These are phyloP conservation scores for Cudoniella acicularis DNA, from an alignment of 495 filamentous ascomycete species.

Conservation along the genomic window DNA sequence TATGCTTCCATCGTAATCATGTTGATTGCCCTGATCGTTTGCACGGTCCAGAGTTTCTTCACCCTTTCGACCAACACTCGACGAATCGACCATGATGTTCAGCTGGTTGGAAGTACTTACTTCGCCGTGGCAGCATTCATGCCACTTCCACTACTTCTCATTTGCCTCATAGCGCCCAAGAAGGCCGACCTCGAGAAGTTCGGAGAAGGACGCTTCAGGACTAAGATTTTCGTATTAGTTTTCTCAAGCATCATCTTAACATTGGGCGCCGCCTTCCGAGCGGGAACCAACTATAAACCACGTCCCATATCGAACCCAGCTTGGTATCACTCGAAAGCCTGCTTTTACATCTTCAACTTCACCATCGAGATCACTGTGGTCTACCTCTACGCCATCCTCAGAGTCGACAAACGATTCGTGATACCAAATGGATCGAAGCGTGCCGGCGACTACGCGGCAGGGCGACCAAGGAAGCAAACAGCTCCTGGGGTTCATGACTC, in stretches of 20 bases:
- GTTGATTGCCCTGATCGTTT: slow-evolving; percentile 66
- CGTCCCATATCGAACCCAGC: slow-evolving; percentile 53
- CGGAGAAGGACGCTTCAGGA: slow-evolving; percentile 60
- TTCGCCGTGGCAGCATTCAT: slow-evolving; percentile 70
- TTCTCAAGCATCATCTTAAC: slow-evolving; percentile 52
- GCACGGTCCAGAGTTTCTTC: slow-evolving; percentile 61
- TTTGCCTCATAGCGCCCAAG: slow-evolving; percentile 50
- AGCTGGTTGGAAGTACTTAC: slow-evolving; percentile 64
- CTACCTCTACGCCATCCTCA: slow-evolving; percentile 53
- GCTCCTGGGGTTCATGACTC: too few species aligned
- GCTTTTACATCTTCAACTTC: slow-evolving; percentile 81
- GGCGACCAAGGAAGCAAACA: not conserved
- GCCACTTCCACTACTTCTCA: slow-evolving; percentile 59
- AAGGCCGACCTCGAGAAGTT: slow-evolving; percentile 58
- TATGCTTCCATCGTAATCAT: slow-evolving; percentile 58
- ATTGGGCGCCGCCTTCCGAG: slow-evolving; percentile 68
- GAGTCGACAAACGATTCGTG: slow-evolving; percentile 71
- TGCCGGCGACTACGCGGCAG: slow-evolving; percentile 21
- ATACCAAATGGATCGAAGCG: slow-evolving; percentile 48
- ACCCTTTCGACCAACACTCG: slow-evolving; percentile 50
- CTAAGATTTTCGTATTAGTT: slow-evolving; percentile 63
- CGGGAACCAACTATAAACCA: slow-evolving; percentile 51
- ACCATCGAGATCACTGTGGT: slow-evolving; percentile 67
- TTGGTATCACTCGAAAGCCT: slow-evolving; percentile 64
- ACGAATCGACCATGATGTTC: slow-evolving; percentile 55